These are phyloP conservation scores for Ogataea paraovalis DNA, from an alignment of 805 yeast species.

Conservation along the genomic window DNA sequence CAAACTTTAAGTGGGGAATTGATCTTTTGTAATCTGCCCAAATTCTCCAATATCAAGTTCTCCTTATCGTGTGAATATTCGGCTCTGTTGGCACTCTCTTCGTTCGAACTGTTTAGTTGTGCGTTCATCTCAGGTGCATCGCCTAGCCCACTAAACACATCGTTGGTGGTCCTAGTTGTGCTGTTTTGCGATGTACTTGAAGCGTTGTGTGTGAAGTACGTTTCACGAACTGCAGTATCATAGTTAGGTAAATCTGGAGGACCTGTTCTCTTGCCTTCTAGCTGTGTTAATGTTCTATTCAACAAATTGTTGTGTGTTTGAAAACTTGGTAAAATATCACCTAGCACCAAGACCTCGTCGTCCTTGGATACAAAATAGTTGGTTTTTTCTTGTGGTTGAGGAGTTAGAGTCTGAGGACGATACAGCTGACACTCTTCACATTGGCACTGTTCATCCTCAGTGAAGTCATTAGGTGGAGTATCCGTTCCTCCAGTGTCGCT, in stretches of 20 bases:
- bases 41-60: conserved; percentile 21
- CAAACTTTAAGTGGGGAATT: conserved; percentile 19
- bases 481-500: neutral
- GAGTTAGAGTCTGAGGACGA: conserved; percentile 12
- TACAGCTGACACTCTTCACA: conserved; percentile 12
- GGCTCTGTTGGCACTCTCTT: neutral
- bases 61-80: conserved; percentile 11
- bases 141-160: neutral
- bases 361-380: conserved; percentile 8
- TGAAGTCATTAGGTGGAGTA: neutral
- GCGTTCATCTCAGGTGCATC: neutral
- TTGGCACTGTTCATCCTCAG: conserved; percentile 3
- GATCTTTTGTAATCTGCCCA: conserved; percentile 17
- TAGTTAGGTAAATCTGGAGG: conserved; percentile 12
- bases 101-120: neutral
- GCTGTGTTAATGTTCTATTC: conserved; percentile 20
- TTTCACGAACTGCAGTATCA: conserved; percentile 12
- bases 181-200: neutral
- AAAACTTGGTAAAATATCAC: conserved; percentile 64
- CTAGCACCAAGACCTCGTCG: conserved; percentile 21
- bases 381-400: conserved; percentile 1
- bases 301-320: conserved; percentile 51
- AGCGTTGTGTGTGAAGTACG: neutral
- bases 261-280: conserved; percentile 5
- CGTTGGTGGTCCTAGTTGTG: neutral